Base-by-base conservation (phyloP, 2,329 filamentous ascomycete genomes). In the Juglanconis oblonga region DNA sequence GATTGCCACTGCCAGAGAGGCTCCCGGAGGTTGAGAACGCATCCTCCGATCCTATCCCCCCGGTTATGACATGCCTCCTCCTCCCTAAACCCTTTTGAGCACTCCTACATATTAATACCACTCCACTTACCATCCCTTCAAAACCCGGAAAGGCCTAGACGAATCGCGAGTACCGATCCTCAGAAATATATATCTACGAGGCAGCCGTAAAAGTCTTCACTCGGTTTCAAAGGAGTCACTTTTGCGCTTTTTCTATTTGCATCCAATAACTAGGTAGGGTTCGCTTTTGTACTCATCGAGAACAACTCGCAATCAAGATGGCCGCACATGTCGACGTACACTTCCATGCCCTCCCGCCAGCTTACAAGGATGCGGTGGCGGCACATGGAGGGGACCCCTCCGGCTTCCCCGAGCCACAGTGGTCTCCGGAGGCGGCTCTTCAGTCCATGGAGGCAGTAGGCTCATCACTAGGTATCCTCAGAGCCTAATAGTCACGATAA, bases 361-460 rank as follows among this genome's bases (percentile, higher is more conserved):
- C 52, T 40, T 63, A 63, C 52, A 58, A 55, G 47, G 61, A 51
- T 17, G 61, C 61, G 14, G 51, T 61, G 11, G 55, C 52, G 36
- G 58, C 61, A 14, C 53, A 60, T 45, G 61, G 61, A 10, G 61
- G 58, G 31, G 61, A 63, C n/a, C 61, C 61, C 9, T 63, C 58
- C 3, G 58, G 61, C 13, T 63, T 57, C 32, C 57, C 58, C 6
- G 55, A 58, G 53, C 55, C 55, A 36, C 54, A 61, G 4, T 63
- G 61, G 58, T 61, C 58, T 33, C 58, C 51, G 3, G 61, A 60
- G 14, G 58, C 61, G n/a, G 61, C 61, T 38, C 24, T 63, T 5
- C 38, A 57, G 33, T 61, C 61, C 3, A 63, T 61, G 54, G 58
- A 63, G 11, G 58, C 58, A 1, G 54, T 61, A 13, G 61, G 61